Evolutionary conservation across 345 rosid genomes (phyloP), one percentile per base, ranked within the genome.

Genomic region (Pelargonium nanum): DNA sequence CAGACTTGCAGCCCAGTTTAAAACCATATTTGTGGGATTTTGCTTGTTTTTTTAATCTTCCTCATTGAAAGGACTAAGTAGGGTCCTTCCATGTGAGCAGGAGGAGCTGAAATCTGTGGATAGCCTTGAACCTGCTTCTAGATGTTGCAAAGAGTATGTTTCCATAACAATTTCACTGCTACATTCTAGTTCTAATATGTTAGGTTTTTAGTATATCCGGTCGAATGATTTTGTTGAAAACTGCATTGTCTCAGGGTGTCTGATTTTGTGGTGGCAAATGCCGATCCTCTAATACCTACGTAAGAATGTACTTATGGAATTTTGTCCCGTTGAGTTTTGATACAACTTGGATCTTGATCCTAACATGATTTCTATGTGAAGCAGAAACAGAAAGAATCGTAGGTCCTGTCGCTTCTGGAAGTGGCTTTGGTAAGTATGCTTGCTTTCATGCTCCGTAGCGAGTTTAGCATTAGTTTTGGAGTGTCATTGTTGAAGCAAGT

Each of bases 341-440:
- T 32, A 4, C 12, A 4, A 4, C 44, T 4, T 32, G 5, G 5
- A 32, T 32, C 44, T 12, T 32, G 12, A 32, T 5, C 5, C 5
- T 32, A 5, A 32, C 12, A 12, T 32, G 44, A 32, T 32, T 4
- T 32, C 5, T 32, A 32, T 32, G 12, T 19, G 34, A 26, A 70
- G 68, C 81, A 91, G 95, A 73, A 72, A 72, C 58, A 70, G 50
- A 60, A 88, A 81, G 72, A 81, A 69, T 22, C 73, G 82, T 69
- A 78, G 77, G 73, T 65, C 83, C 4, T 72, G 87, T 66, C 71
- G 83, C 13, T 81, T 88, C 65, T 88, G 92, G 96, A 83, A 85
- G 64, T 82, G 91, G 97, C 88, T 90, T 50, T 75, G 97, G 97
- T 89, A 79, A 56, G 58, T 20, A 61, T n/a, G n/a, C n/a, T n/a